These are phyloP conservation scores for Talaromyces islandicus DNA, from an alignment of 2,329 filamentous ascomycete genomes.

Conservation along the genomic window DNA sequence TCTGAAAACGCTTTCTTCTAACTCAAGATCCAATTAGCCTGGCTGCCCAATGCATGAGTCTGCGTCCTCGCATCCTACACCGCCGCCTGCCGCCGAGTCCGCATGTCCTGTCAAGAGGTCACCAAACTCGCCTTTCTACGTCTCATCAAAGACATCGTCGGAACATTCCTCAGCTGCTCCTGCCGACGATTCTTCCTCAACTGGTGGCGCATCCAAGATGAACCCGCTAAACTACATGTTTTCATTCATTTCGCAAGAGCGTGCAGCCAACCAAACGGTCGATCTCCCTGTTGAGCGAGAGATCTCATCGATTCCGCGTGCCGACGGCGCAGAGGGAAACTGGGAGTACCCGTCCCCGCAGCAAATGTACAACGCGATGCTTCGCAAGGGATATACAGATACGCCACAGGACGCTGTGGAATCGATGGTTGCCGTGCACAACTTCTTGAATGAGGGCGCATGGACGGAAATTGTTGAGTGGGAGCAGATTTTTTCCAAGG, in stretches of 20 bases:
- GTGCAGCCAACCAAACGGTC: constrained; percentile 64
- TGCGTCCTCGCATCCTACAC: constrained; percentile 23
- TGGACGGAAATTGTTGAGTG: constrained; percentile 93
- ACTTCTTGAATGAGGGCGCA: constrained; percentile 95
- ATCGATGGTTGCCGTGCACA: constrained; percentile 95
- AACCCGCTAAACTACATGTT: constrained; percentile 97
- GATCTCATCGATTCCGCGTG: constrained; percentile 83
- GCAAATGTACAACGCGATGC: constrained; percentile 98
- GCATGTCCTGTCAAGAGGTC: constrained; percentile 42
- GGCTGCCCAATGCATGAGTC: constrained; percentile 64
- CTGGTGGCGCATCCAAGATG: constrained; percentile 50
- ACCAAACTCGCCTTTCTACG: constrained; percentile 44
- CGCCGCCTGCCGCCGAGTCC: constrained; percentile 19
- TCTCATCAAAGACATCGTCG: constrained; percentile 26
- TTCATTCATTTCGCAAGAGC: constrained; percentile 72
- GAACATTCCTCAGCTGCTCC: constrained; percentile 27
- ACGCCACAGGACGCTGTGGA: constrained; percentile 91
- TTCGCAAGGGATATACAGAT: constrained; percentile 92
- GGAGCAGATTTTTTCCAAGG: constrained; percentile 78
- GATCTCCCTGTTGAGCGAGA: constrained; percentile 75
- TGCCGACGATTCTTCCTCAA: constrained; percentile 27
- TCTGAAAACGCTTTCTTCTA: constrained; percentile 36
- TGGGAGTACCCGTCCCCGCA: constrained; percentile 99
- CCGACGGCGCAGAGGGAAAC: constrained; percentile 59
- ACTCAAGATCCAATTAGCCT: constrained; percentile 47